These are phyloP conservation scores for Aureobasidium lini DNA, from an alignment of 2,329 filamentous ascomycete genomes.

Conservation along the genomic window DNA sequence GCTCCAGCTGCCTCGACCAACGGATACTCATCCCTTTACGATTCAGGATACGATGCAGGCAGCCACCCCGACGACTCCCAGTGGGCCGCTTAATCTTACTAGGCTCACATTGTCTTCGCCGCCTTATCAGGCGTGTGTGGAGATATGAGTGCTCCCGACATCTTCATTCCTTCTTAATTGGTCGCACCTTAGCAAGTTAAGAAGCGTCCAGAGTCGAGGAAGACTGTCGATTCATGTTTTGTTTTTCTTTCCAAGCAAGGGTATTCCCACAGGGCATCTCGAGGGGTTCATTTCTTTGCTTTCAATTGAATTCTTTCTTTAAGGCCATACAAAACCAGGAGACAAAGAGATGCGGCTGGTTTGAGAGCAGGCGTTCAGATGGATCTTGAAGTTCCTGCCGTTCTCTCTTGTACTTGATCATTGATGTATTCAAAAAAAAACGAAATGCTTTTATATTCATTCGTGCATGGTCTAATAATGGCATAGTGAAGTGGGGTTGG, in stretches of 20 bases:
- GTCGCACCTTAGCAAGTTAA: background rate
- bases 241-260: background rate
- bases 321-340: background rate
- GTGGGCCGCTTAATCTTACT: conserved; percentile 23
- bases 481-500: background rate
- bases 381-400: background rate
- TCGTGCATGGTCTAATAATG: background rate
- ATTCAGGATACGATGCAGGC: conserved; percentile 15
- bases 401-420: background rate
- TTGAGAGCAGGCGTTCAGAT: background rate
- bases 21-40: conserved; percentile 14
- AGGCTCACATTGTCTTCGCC: background rate
- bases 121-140: background rate
- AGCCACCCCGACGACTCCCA: conserved; percentile 32
- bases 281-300: background rate
- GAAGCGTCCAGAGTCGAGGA: background rate
- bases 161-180: background rate
- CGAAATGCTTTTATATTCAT: background rate
- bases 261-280: conserved; percentile 8
- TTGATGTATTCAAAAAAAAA: conserved; percentile 1
- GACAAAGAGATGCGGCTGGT: background rate
- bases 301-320: background rate
- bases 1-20: conserved; percentile 13
- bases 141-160: background rate
- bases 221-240: background rate